Percentiles rank a stretch among this genome's conserved stretches.
phyloP scores from a whole-genome alignment of 2,329 filamentous ascomycete genomes.

The Pseudogymnoascus sp. region DNA sequence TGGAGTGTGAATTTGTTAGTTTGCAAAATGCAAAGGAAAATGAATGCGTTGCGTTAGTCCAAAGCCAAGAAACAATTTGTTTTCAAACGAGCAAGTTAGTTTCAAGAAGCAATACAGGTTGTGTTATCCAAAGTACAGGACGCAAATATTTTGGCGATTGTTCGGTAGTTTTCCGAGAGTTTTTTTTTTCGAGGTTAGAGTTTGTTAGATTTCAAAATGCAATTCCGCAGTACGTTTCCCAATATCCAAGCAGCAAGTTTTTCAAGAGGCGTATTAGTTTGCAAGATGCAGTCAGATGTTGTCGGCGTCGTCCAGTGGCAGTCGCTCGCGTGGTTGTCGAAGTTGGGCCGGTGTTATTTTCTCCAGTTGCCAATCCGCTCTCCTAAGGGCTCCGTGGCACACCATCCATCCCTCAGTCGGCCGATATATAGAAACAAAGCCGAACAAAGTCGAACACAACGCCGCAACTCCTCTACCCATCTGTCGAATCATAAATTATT shows the following conservation, averaged over 20 bases:
- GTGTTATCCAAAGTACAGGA: background rate
- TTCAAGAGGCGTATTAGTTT: background rate
- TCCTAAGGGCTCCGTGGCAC: background rate
- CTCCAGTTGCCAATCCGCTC: background rate
- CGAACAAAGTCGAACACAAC: background rate
- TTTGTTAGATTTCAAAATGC: background rate
- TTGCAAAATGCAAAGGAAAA: background rate
- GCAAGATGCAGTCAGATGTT: background rate
- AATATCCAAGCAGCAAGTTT: background rate
- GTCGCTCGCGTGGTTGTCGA: background rate
- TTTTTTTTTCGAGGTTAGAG: background rate
- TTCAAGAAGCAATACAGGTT: background rate
- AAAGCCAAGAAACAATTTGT: background rate
- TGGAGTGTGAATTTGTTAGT: background rate
- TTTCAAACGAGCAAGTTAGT: background rate
- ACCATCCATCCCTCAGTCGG: background rate
- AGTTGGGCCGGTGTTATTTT: background rate
- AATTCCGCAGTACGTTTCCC: background rate
- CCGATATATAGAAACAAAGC: background rate
- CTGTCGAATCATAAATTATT: background rate
- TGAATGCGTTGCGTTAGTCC: background rate
- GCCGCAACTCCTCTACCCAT: background rate
- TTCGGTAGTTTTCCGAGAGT: background rate
- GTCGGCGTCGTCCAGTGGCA: background rate
- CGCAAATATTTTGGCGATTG: background rate